Percentiles rank a stretch among this genome's conserved stretches.
Conservation (phyloP, 2,329 filamentous ascomycete species). For the Corinectria fuckeliana region DNA sequence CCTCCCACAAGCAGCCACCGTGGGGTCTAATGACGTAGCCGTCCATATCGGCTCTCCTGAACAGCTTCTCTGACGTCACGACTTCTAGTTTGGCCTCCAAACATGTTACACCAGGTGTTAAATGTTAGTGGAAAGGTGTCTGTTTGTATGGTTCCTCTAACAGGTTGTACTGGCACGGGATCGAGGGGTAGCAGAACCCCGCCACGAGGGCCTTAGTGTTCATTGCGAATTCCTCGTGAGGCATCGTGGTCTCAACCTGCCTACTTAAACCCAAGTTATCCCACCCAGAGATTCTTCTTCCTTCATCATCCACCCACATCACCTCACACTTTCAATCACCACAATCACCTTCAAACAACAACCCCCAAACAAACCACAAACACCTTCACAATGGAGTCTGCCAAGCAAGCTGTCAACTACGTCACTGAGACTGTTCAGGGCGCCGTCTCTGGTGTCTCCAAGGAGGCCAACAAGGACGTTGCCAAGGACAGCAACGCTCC, state of each 20-base stretch:
- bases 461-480: constrained; percentile 74
- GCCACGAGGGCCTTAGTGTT: not conserved
- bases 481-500: constrained; percentile 66
- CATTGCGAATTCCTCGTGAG: not conserved
- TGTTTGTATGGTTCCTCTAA: not conserved
- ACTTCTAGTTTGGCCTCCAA: not conserved
- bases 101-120: not conserved
- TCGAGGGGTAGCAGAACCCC: not conserved
- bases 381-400: constrained; percentile 55
- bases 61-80: constrained; percentile 18
- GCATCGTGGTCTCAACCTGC: not conserved
- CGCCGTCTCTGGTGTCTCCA: constrained; percentile 61
- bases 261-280: constrained; percentile 33
- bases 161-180: not conserved
- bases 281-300: not conserved
- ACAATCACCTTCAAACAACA: constrained; percentile 8
- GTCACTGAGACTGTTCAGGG: constrained; percentile 70
- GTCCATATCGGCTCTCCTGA: not conserved
- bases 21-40: constrained; percentile 15
- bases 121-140: not conserved
- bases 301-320: constrained; percentile 27
- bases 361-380: constrained; percentile 31
- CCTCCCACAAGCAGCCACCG: not conserved
- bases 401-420: constrained; percentile 71
- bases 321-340: not conserved